A percentile compares a stretch with the other conserved stretches of the same genome.
Evolutionary conservation across 345 rosid species (phyloP).

Genomic region (Aurinia saxatilis): DNA sequence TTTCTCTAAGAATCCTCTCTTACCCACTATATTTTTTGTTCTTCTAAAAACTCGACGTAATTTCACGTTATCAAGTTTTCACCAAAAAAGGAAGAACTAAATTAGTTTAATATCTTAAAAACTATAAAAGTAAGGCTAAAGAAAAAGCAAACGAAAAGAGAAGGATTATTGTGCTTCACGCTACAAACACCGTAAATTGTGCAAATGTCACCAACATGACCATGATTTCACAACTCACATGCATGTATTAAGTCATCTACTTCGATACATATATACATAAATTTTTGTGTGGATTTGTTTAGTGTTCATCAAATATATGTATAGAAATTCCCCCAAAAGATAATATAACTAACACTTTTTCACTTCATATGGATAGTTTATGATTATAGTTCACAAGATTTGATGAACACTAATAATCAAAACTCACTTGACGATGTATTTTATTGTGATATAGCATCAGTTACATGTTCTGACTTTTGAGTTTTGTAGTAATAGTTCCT

Average conservation of each 20-base stretch:
- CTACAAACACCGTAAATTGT: background rate
- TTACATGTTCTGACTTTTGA: no score
- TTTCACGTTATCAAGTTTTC: background rate
- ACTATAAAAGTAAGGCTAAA: background rate
- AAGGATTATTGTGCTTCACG: slow-evolving; percentile 1
- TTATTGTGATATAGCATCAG: no score
- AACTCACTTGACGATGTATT: no score
- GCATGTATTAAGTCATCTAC: background rate
- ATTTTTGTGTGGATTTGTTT: no score
- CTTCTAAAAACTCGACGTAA: background rate
- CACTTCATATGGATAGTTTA: no score
- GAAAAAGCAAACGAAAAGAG: background rate
- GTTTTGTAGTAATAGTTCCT: no score
- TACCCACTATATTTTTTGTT: background rate
- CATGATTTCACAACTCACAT: slow-evolving; percentile 15
- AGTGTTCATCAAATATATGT: no score
- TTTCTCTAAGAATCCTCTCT: background rate
- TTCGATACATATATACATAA: background rate
- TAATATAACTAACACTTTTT: no score
- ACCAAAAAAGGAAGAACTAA: background rate
- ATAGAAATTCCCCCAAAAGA: no score
- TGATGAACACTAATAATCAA: no score
- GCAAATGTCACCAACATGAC: slow-evolving; percentile 2
- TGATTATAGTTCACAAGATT: no score
- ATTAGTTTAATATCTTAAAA: background rate